These are phyloP conservation scores for Fusarium concolor DNA, from an alignment of 2,329 filamentous ascomycete species.

Conservation along the genomic window DNA sequence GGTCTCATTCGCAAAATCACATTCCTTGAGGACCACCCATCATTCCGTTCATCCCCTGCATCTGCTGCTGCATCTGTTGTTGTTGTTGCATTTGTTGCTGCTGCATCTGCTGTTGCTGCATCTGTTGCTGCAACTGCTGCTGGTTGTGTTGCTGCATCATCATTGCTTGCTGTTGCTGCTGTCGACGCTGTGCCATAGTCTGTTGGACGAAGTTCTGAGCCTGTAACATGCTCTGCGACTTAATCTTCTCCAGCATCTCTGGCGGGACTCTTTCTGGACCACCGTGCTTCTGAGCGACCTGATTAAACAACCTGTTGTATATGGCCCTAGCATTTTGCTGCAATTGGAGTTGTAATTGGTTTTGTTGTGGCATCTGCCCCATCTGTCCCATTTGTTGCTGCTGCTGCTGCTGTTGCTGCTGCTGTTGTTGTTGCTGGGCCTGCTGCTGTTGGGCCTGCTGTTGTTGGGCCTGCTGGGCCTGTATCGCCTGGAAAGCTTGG, in stretches of 20 bases:
- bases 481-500: conserved; percentile 55
- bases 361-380: conserved; percentile 43
- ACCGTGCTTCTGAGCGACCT: conserved; percentile 53
- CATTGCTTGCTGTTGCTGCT: conserved; percentile 48
- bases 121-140: conserved; percentile 46
- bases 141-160: conserved; percentile 48
- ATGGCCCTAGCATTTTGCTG: conserved; percentile 52
- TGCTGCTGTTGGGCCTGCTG: conserved; percentile 50
- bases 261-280: conserved; percentile 59
- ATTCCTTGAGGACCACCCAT: conserved; percentile 64
- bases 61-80: conserved; percentile 42
- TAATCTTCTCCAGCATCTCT: conserved; percentile 60
- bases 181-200: conserved; percentile 48
- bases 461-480: conserved; percentile 52
- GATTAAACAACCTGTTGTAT: conserved; percentile 55
- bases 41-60: conserved; percentile 57
- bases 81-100: conserved; percentile 45
- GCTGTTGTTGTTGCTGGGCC: conserved; percentile 49
- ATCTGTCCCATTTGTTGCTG: conserved; percentile 51
- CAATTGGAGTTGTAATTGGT: conserved; percentile 49
- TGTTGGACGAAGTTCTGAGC: conserved; percentile 54
- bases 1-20: conserved; percentile 45
- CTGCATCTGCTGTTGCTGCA: conserved; percentile 38
- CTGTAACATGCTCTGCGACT: conserved; percentile 54
- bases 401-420: conserved; percentile 51